These are phyloP conservation scores for Thinopyrum elongatum DNA, from an alignment of 176 grass and related monocot genomes.

Conservation along the genomic window DNA sequence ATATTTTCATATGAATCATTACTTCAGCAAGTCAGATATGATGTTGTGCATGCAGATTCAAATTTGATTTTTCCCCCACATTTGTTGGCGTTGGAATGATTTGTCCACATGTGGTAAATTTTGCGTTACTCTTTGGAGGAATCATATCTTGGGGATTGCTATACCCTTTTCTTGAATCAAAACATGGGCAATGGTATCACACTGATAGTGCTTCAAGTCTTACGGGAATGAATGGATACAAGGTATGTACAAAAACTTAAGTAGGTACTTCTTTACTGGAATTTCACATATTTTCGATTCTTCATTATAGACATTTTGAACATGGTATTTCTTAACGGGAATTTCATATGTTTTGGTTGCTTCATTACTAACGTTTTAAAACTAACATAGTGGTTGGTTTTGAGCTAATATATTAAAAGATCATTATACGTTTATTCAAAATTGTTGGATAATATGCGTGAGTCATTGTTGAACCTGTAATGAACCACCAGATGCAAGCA, in stretches of 20 bases:
- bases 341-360: background rate
- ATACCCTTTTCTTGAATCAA: constrained; percentile 53
- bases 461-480: background rate
- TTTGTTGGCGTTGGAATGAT: constrained; percentile 70
- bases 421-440: background rate
- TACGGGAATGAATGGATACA: constrained; percentile 59
- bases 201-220: constrained; percentile 34
- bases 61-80: constrained; percentile 64
- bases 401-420: background rate
- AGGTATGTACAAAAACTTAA: constrained; percentile 38
- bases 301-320: background rate
- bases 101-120: constrained; percentile 56
- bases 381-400: background rate
- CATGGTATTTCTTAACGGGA: background rate
- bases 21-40: background rate
- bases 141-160: constrained; percentile 57
- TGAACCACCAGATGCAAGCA: background rate
- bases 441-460: background rate
- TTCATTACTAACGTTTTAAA: background rate
- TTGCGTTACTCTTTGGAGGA: constrained; percentile 43
- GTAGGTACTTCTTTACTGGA: background rate
- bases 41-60: constrained; percentile 46
- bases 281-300: background rate
- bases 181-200: constrained; percentile 65
- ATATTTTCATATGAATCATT: background rate